Evolutionary conservation across 352 stramenopile genomes (phyloP).

Genomic region (Phytophthora nicotianae): DNA sequence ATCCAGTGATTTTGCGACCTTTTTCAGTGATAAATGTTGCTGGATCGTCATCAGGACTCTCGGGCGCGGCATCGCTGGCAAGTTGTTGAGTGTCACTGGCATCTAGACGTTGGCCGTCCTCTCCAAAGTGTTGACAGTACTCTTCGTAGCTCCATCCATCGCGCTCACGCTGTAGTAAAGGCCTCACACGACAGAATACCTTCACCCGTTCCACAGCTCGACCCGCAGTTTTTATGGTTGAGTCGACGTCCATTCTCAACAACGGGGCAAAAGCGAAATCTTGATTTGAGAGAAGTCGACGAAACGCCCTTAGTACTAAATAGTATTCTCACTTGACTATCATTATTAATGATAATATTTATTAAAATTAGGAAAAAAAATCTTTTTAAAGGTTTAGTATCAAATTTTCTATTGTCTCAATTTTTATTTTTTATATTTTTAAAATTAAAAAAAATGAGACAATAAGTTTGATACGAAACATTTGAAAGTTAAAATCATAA

Average conservation of each 20-base stretch:
- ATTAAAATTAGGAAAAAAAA: too few species aligned
- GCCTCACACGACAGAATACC: slow-evolving; percentile 68
- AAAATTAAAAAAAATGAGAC: too few species aligned
- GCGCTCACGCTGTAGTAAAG: slow-evolving; percentile 62
- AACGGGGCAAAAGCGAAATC: not conserved
- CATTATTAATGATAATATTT: too few species aligned
- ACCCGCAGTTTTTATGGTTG: slow-evolving; percentile 11
- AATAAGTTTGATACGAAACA: too few species aligned
- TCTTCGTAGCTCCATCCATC: slow-evolving; percentile 71
- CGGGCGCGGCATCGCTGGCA: slow-evolving; percentile 24
- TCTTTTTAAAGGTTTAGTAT: too few species aligned
- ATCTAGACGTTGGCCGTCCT: slow-evolving; percentile 28
- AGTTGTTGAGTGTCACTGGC: slow-evolving; percentile 14
- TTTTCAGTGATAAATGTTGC: slow-evolving; percentile 75
- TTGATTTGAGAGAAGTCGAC: not conserved
- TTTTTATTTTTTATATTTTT: too few species aligned
- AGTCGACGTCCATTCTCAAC: slow-evolving; percentile 20
- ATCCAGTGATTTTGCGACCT: slow-evolving; percentile 24
- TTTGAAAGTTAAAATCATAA: too few species aligned
- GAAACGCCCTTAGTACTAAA: too few species aligned
- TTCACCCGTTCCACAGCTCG: slow-evolving; percentile 61
- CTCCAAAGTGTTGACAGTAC: slow-evolving; percentile 42
- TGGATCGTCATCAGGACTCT: slow-evolving; percentile 34
- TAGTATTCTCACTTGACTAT: too few species aligned
- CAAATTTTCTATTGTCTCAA: too few species aligned